These are phyloP conservation scores for Pecoramyces ruminantium DNA, from an alignment of 192 early-diverging fungal species.

Conservation along the genomic window DNA sequence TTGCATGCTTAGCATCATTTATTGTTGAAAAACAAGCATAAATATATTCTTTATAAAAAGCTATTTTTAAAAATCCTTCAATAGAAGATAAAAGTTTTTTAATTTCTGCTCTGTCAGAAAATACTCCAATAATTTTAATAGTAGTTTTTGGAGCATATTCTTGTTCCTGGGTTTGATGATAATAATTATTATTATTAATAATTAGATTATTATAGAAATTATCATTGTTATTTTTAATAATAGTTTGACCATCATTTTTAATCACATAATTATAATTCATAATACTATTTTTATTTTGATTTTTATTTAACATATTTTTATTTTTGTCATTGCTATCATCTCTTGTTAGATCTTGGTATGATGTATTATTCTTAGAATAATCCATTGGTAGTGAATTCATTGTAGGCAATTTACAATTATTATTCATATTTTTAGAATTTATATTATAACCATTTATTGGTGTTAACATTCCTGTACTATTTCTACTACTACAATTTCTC, in stretches of 20 bases:
- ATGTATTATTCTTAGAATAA: background rate
- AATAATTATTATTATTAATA: background rate
- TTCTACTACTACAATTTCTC: background rate
- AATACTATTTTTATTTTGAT: background rate
- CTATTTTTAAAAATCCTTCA: background rate
- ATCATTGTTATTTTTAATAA: background rate
- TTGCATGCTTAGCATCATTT: background rate
- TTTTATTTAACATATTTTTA: background rate
- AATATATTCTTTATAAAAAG: conserved; percentile 3
- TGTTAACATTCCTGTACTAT: background rate
- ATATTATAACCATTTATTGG: background rate
- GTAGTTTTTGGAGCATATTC: background rate
- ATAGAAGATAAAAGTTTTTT: background rate
- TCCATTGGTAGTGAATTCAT: background rate
- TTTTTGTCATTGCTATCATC: background rate
- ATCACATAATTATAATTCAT: background rate
- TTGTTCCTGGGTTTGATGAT: background rate
- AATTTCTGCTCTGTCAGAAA: background rate
- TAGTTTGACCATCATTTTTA: background rate
- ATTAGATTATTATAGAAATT: background rate
- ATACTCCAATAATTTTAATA: background rate
- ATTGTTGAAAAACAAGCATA: conserved; percentile 4
- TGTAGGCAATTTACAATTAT: background rate
- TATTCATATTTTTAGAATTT: background rate
- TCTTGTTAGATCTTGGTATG: background rate